Base-by-base conservation (phyloP, 768 basidiomycete species). In the Pleurotus citrinopileatus region DNA sequence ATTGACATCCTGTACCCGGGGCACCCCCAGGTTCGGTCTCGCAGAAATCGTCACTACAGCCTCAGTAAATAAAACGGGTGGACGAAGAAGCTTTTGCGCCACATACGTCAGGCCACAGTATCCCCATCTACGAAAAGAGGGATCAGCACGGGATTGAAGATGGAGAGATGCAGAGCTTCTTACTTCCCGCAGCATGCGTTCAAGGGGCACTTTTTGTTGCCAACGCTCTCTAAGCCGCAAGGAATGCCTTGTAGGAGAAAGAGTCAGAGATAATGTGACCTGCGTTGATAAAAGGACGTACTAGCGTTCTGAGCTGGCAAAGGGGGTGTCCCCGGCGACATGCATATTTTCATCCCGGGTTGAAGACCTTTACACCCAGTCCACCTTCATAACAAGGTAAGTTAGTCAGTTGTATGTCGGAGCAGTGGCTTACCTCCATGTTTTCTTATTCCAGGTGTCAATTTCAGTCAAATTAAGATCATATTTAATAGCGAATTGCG, bases 141-240 rank as follows among this genome's bases (percentile, higher is more conserved):
- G 17, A 19, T 40, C 7, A 40, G 38, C 38, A n/a, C 54, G 20
- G 38, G 44, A 44, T 46, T 29, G 19, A 25, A 47, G 25, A 38
- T 23, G 54, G 12, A 17, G 17, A 27, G 29, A 40, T 19, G 15
- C 40, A 34, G 32, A n/a, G 32, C 10, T 36, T 26, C 53, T 47
- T 40, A 57, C 56, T 57, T 57, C 12, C 52, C 56, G 23, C 56
- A 57, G 50, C 56, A 57, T 45, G 52, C 56, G 17, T 57, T 57
- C 19, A 57, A 27, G 10, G 46, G 56, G 47, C 56, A 57, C 37
- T 40, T 29, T 42, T 57, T 54, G 45, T 57, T 57, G 8, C 56
- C 56, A 26, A 54, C 53, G 29, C 56, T 57, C 56, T 57, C 56
- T 27, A 57, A 38, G 10, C 56, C 56, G 22, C 56, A 57, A 25